These are phyloP conservation scores for Penstemon barbatus DNA, from an alignment of 257 asterid species.

Conservation along the genomic window DNA sequence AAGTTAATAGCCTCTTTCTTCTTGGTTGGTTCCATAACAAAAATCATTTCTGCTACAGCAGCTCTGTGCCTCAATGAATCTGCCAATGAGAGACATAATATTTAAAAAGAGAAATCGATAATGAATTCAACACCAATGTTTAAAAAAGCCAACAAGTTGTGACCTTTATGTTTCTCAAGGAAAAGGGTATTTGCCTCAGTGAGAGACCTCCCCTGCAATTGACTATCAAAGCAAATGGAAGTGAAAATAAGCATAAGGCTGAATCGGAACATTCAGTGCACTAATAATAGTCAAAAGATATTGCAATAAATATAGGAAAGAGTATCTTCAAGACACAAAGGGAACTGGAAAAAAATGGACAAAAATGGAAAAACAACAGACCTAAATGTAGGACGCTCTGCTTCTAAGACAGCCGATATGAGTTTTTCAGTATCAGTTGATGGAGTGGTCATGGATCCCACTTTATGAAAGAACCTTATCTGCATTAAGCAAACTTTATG, in stretches of 20 bases:
- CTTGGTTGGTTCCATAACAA: constrained; percentile 77
- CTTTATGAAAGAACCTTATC: constrained; percentile 81
- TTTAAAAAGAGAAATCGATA: background rate
- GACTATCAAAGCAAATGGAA: constrained; percentile 47
- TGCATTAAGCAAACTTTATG: constrained; percentile 34
- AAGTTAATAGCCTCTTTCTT: constrained; percentile 67
- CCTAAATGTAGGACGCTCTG: constrained; percentile 77
- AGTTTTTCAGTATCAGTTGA: constrained; percentile 71
- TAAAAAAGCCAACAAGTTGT: constrained; percentile 14
- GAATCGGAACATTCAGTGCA: constrained; percentile 4
- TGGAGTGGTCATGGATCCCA: constrained; percentile 69
- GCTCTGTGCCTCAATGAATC: constrained; percentile 85
- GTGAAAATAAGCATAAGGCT: constrained; percentile 22
- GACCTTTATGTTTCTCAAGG: constrained; percentile 81
- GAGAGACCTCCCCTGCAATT: constrained; percentile 77
- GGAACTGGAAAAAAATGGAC: background rate
- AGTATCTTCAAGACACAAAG: background rate
- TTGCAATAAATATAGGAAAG: background rate
- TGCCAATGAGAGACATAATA: constrained; percentile 36
- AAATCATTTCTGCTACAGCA: constrained; percentile 87
- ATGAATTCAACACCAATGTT: constrained; percentile 7
- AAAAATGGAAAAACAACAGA: constrained; percentile 24
- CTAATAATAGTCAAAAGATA: background rate
- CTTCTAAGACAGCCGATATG: constrained; percentile 79
- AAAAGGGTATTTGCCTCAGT: constrained; percentile 69